phyloP scores from a whole-genome alignment of 2,329 filamentous ascomycete species.

The Penicillium expansum region DNA sequence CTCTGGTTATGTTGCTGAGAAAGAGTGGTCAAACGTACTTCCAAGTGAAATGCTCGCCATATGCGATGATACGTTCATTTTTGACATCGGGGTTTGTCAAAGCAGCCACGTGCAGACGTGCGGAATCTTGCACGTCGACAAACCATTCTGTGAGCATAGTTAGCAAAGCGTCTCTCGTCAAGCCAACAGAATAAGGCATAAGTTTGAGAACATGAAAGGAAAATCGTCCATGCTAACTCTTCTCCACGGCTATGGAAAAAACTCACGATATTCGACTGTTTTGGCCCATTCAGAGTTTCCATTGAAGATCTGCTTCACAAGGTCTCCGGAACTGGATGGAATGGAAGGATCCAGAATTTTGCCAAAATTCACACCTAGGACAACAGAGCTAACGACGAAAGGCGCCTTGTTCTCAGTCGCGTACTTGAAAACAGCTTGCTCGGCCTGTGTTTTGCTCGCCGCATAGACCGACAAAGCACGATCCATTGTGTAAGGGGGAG shows the following conservation, averaged over 20 bases:
- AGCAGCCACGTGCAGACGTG: not conserved
- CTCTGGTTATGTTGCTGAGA: too few relatives aligned
- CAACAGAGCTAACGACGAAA: not conserved
- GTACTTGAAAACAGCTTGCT: too few relatives aligned
- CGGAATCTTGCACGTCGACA: not conserved
- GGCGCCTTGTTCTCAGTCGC: too few relatives aligned
- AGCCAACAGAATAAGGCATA: rapidly evolving
- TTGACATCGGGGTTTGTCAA: not conserved
- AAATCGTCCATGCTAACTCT: not conserved
- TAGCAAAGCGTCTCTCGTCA: not conserved
- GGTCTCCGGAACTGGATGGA: not conserved
- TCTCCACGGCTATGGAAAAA: not conserved
- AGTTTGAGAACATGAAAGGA: not conserved
- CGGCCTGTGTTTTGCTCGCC: too few relatives aligned
- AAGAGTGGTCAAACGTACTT: too few relatives aligned
- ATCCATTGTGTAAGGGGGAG: too few relatives aligned
- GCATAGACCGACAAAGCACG: too few relatives aligned
- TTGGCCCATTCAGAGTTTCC: not conserved
- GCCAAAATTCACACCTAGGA: not conserved
- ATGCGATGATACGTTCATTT: too few relatives aligned
- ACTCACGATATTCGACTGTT: not conserved
- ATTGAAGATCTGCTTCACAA: not conserved
- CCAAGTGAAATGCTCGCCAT: too few relatives aligned
- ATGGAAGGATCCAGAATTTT: not conserved
- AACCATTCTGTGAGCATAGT: not conserved